Conservation (phyloP, 1,284 basidiomycete species). For the Cutaneotrichosporon mucoides region DNA sequence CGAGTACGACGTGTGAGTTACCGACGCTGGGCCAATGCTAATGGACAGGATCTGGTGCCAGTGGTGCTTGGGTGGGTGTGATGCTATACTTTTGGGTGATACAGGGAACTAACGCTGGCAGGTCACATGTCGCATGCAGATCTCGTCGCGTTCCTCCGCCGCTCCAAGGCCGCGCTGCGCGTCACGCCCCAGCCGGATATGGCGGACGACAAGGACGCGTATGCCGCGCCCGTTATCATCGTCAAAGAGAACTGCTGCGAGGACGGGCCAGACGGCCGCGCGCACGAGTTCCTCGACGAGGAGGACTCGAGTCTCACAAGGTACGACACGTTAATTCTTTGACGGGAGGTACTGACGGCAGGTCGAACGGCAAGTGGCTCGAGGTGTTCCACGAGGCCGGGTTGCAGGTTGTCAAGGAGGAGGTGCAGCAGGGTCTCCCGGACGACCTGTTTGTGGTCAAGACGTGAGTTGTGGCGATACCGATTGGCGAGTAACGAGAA, state of each 20-base stretch:
- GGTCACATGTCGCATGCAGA: constrained; percentile 70
- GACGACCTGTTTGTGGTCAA: constrained; percentile 74
- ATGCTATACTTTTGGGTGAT: too few relatives aligned
- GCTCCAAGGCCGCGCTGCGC: constrained; percentile 53
- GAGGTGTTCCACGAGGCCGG: constrained; percentile 66
- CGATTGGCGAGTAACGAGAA: too few relatives aligned
- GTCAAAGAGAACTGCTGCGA: constrained; percentile 89
- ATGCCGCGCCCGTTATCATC: constrained; percentile 58
- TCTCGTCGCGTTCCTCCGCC: constrained; percentile 68
- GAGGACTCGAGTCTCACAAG: constrained; percentile 85
- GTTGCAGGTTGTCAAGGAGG: constrained; percentile 62
- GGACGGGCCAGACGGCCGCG: constrained; percentile 54
- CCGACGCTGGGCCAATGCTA: constrained; percentile 52
- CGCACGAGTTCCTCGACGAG: constrained; percentile 65
- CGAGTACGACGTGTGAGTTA: constrained; percentile 45
- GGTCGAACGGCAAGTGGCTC: constrained; percentile 80
- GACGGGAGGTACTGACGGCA: constrained; percentile 60
- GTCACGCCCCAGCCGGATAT: constrained; percentile 7
- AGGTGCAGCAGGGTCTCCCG: constrained; percentile 67
- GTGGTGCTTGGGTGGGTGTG: too few relatives aligned
- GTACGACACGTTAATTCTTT: too few relatives aligned
- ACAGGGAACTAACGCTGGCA: constrained; percentile 17
- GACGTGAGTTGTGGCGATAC: constrained; percentile 66
- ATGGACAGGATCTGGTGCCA: constrained; percentile 71
- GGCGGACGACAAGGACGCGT: constrained; percentile 8